Percentiles rank a stretch among this genome's conserved stretches.
Evolutionary conservation across 2,329 filamentous ascomycete species (phyloP).

Genomic region (Alternaria postmessia): DNA sequence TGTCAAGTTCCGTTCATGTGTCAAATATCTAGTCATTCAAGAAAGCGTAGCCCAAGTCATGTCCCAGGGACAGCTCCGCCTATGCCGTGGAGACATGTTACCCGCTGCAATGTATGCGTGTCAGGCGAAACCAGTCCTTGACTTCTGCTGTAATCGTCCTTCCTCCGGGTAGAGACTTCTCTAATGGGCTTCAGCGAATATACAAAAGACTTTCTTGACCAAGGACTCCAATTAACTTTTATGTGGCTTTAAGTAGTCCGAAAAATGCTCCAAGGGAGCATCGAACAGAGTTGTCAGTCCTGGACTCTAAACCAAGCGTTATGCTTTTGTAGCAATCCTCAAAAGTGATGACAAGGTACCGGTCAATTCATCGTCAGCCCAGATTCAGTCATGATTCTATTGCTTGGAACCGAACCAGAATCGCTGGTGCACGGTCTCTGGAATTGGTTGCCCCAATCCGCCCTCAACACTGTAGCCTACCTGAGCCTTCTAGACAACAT

Average conservation of each 20-base stretch:
- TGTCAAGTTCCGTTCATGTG: not conserved
- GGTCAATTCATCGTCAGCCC: not conserved
- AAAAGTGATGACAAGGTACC: not conserved
- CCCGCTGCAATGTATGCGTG: not conserved
- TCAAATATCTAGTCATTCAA: not conserved
- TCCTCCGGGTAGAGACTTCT: not conserved
- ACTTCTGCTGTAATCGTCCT: not conserved
- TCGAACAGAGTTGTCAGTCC: not conserved
- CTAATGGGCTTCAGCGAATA: not conserved
- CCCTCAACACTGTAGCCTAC: not conserved
- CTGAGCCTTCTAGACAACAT: not conserved
- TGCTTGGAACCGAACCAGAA: not conserved
- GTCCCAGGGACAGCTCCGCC: not conserved
- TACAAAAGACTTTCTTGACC: not conserved
- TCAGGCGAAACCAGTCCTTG: not conserved
- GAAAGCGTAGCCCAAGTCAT: not conserved
- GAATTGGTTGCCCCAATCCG: not conserved
- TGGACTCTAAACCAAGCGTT: not conserved
- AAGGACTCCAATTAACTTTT: not conserved
- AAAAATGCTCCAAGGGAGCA: not conserved
- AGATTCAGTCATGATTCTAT: not conserved
- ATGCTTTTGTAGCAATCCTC: not conserved
- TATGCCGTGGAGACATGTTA: not conserved
- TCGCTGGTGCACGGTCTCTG: not conserved
- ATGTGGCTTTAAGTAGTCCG: not conserved